A percentile compares a stretch with the other conserved stretches of the same genome.
Evolutionary conservation across 2,329 filamentous ascomycete genomes (phyloP).

Genomic region (Pyricularia sp.): DNA sequence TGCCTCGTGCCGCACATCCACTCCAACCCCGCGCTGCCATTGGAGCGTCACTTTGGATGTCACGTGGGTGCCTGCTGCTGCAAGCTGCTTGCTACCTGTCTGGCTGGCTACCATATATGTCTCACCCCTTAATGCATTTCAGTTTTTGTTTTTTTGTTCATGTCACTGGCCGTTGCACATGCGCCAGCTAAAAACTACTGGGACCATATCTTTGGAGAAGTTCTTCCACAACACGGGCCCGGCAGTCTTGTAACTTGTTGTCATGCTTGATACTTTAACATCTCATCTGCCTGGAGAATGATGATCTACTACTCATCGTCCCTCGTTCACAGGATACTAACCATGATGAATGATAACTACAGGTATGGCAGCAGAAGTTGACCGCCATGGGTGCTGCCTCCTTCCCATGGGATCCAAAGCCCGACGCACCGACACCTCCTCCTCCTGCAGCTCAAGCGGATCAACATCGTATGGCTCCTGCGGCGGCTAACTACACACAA

Average conservation of each 20-base stretch:
- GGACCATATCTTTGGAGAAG: neutral
- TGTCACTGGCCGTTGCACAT: neutral
- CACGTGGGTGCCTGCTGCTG: neutral
- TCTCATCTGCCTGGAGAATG: neutral
- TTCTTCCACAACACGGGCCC: neutral
- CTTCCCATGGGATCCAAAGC: constrained; percentile 92
- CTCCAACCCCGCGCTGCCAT: constrained; percentile 7
- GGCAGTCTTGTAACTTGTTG: neutral
- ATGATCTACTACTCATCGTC: neutral
- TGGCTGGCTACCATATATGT: neutral
- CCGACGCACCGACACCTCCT: constrained; percentile 34
- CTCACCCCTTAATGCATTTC: neutral
- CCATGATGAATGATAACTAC: neutral
- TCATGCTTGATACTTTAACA: neutral
- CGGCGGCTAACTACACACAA: constrained; percentile 18
- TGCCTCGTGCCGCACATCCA: constrained; percentile 9
- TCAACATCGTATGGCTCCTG: constrained; percentile 5
- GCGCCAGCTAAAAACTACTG: neutral
- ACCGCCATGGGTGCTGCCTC: constrained; percentile 70
- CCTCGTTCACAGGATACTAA: neutral
- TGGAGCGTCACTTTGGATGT: constrained; percentile 1
- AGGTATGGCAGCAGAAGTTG: constrained; percentile 94
- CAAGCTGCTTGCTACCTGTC: neutral
- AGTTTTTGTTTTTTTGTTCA: neutral
- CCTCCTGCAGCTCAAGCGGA: constrained; percentile 8